A percentile compares a stretch with the other conserved stretches of the same genome.
Conservation (phyloP, 2,329 filamentous ascomycete species). For the Cercospora beticola region DNA sequence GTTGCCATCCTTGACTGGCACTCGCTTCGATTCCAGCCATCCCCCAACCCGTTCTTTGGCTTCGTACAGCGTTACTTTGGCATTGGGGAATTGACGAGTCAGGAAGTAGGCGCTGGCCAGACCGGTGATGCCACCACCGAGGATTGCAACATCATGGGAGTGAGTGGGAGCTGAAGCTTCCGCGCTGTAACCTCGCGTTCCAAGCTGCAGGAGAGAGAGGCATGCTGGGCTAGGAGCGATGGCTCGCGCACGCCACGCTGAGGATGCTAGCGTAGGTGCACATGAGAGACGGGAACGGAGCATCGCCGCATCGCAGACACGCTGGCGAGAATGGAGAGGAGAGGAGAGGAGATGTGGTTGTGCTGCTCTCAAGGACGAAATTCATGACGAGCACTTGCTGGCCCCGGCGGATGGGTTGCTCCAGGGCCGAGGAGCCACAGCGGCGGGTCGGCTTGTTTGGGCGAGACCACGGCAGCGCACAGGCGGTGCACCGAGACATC, state of each 20-base stretch:
- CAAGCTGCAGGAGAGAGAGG: not conserved
- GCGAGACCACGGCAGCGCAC: not conserved
- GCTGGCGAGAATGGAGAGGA: not conserved
- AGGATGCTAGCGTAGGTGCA: constrained; percentile 6
- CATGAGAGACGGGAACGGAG: constrained; percentile 26
- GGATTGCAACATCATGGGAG: constrained; percentile 58
- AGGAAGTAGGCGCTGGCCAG: constrained; percentile 77
- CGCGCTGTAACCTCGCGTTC: constrained; percentile 17
- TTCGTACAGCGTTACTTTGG: constrained; percentile 81
- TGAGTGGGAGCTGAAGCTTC: constrained; percentile 16
- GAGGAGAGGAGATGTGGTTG: not conserved
- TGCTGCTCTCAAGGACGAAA: not conserved
- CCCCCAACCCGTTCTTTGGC: constrained; percentile 69
- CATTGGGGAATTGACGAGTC: constrained; percentile 63
- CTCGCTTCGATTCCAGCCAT: constrained; percentile 71
- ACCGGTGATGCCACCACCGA: constrained; percentile 82
- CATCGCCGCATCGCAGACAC: constrained; percentile 32
- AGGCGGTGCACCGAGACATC: not conserved
- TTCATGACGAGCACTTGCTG: constrained; percentile 1
- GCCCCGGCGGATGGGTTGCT: not conserved
- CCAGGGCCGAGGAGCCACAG: not conserved
- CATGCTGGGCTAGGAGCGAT: not conserved
- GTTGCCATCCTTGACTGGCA: constrained; percentile 60
- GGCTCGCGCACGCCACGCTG: constrained; percentile 4
- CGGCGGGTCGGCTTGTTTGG: not conserved